phyloP scores from a whole-genome alignment of 1,284 basidiomycete genomes.

The Pseudozyma thailandica region DNA sequence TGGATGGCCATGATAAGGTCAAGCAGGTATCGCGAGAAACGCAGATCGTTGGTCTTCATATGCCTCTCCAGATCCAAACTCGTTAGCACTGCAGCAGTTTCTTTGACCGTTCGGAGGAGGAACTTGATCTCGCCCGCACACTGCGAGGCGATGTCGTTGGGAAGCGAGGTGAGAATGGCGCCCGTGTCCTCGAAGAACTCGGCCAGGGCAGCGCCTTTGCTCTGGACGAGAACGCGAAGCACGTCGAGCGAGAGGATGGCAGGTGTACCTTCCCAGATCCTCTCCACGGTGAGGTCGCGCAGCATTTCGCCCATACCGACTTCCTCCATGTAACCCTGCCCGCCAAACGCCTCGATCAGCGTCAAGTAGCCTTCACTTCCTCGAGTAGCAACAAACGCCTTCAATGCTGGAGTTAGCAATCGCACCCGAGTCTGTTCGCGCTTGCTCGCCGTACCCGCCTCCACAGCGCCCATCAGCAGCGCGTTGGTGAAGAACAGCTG shows the following conservation, averaged over 20 bases:
- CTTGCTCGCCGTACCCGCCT: conserved; percentile 94
- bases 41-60: conserved; percentile 26
- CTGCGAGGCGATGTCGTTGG: neutral
- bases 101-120: conserved; percentile 7
- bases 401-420: conserved; percentile 77
- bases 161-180: conserved; percentile 19
- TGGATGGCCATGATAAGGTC: conserved; percentile 46
- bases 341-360: conserved; percentile 79
- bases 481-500: conserved; percentile 94
- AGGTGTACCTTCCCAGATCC: conserved; percentile 78
- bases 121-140: conserved; percentile 20
- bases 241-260: conserved; percentile 78
- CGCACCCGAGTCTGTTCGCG: conserved; percentile 86
- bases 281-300: conserved; percentile 78
- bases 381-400: conserved; percentile 78
- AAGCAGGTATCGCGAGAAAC: conserved; percentile 39
- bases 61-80: conserved; percentile 23
- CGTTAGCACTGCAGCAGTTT: conserved; percentile 10
- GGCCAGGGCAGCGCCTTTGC: conserved; percentile 68
- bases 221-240: conserved; percentile 71
- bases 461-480: conserved; percentile 83
- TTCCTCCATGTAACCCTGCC: conserved; percentile 85
- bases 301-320: conserved; percentile 70
- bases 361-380: conserved; percentile 76
- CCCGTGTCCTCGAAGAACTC: conserved; percentile 69